Base-by-base conservation (phyloP, 768 basidiomycete genomes). In the Russula olivacea region DNA sequence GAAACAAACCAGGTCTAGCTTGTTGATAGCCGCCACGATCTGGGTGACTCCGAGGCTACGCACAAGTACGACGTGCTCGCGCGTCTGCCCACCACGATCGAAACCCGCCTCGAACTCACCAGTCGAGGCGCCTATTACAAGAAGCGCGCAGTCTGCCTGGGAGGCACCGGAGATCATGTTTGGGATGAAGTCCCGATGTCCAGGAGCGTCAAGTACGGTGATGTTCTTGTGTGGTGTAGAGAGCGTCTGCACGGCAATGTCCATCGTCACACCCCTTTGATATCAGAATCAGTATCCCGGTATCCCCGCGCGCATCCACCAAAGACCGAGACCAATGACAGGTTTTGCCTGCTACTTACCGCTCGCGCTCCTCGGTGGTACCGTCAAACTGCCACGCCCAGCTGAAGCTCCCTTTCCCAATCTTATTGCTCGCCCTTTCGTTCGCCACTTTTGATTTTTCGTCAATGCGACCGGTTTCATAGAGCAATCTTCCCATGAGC, bases 111-210 rank as follows among this genome's bases (percentile, higher is more conserved):
- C 97, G 68, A 99, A 99, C 71, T 95, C 94, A 21, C 96, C 96
- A 1, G 80, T 84, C 6, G 87, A 80, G 1, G 94, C 87, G 72
- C 97, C 97, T 30, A 99, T 86, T 4, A 98, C 95, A 23, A 98
- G 84, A 9, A 98, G 75, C 0, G 97, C 93, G 52, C 92, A 92
- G 68, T 98, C 97, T 0, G 96, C 97, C 74, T 98, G 97, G 2
- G 95, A 87, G 8, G 97, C 96, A 1, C 97, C 97, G 0, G 95
- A 98, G 57, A 99, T 99, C 96, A 98, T 98, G 72, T 98, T 98
- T 1, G 97, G 97, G 66, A 99, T 89, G 69, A 98, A 98, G 71
- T 99, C 97, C 67, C 87, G 89, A 74, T 99, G 97, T 0, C 97
- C 97, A 0, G 97, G 97, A 0, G 96, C 96, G 69, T 99, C 97